These are phyloP conservation scores for Pseudopyricularia cyperi DNA, from an alignment of 2,329 filamentous ascomycete species.

Conservation along the genomic window DNA sequence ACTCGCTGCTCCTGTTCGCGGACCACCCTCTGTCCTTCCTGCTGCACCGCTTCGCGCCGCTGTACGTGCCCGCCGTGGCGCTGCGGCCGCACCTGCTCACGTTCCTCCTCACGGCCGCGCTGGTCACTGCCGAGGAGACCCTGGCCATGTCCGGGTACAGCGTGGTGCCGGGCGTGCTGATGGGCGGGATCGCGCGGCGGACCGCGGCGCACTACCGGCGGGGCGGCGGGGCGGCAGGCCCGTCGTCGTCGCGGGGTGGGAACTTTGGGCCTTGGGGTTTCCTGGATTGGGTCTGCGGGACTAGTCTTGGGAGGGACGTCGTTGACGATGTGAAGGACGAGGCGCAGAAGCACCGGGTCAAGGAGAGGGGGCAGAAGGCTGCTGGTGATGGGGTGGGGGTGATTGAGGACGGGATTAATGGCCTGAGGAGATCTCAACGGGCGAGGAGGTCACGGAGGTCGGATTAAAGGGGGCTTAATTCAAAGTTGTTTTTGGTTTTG, in stretches of 20 bases:
- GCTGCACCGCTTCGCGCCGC: conserved; percentile 48
- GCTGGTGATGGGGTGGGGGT: conserved; percentile 17
- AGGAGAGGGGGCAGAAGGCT: conserved; percentile 24
- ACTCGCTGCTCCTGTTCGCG: conserved; percentile 49
- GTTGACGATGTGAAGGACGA: conserved; percentile 40
- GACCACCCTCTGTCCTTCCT: conserved; percentile 57
- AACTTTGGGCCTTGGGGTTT: conserved; percentile 52
- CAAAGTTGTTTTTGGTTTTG: neutral
- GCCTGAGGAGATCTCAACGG: conserved; percentile 14
- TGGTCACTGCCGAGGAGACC: conserved; percentile 54
- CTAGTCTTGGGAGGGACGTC: conserved; percentile 37
- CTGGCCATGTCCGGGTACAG: conserved; percentile 57
- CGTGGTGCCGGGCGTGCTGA: conserved; percentile 37
- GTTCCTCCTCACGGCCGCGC: conserved; percentile 49
- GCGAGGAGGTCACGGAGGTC: conserved; percentile 11
- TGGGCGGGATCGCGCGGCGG: conserved; percentile 30
- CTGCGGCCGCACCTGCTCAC: conserved; percentile 61
- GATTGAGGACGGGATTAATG: conserved; percentile 19
- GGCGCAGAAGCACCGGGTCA: conserved; percentile 41
- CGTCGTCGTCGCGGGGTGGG: conserved; percentile 21
- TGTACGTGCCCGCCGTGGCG: conserved; percentile 51
- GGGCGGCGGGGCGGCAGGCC: conserved; percentile 13
- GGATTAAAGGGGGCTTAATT: neutral
- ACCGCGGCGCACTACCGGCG: conserved; percentile 23
- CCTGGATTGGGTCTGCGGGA: conserved; percentile 48